phyloP scores from a whole-genome alignment of 805 yeast species.

The Pichia cephalocereana region DNA sequence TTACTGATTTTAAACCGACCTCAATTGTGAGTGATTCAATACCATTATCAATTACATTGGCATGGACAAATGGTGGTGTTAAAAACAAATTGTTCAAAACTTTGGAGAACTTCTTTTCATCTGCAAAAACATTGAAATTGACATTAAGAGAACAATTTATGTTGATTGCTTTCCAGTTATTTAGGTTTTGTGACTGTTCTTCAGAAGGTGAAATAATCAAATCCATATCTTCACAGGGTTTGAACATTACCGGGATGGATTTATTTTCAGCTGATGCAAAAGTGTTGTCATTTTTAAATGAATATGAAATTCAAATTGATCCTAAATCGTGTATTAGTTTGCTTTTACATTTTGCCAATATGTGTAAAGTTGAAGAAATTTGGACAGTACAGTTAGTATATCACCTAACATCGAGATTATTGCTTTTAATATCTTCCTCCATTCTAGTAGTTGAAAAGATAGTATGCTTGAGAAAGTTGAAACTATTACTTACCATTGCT shows the following conservation, averaged over 20 bases:
- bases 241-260: no score
- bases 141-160: constrained; percentile 18
- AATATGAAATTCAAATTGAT: constrained; percentile 13
- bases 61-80: constrained; percentile 20
- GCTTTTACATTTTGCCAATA: constrained; percentile 6
- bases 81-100: constrained; percentile 17
- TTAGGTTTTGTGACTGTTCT: constrained; percentile 32
- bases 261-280: not conserved
- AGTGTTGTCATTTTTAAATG: constrained; percentile 7
- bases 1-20: constrained; percentile 1
- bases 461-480: constrained; percentile 28
- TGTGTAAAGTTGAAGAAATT: constrained; percentile 11
- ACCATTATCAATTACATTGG: constrained; percentile 31
- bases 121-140: constrained; percentile 3
- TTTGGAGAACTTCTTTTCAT: constrained; percentile 9
- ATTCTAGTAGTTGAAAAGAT: constrained; percentile 18
- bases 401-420: constrained; percentile 30
- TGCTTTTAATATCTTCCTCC: constrained; percentile 19
- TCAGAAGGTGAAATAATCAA: constrained; percentile 4
- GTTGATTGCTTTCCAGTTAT: constrained; percentile 29
- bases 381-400: constrained; percentile 30
- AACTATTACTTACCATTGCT: constrained; percentile 27
- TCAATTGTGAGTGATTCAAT: constrained; percentile 18
- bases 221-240: not conserved
- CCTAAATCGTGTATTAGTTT: constrained; percentile 6